phyloP scores from a whole-genome alignment of 257 asterid species.

The Plectranthus barbatus region DNA sequence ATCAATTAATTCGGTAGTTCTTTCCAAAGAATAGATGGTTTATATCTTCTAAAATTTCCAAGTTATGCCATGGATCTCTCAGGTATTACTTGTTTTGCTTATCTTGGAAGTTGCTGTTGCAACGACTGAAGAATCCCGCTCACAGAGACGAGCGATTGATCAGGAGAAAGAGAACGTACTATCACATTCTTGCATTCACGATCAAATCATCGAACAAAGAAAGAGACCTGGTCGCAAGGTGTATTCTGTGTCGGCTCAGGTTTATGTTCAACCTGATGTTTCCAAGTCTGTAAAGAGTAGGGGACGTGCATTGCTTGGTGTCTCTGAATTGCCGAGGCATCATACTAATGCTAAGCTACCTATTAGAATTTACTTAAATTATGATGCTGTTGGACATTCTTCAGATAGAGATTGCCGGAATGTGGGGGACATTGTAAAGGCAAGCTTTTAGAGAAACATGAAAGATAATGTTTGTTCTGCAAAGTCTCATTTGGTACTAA shows the following conservation, averaged over 20 bases:
- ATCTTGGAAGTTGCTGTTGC: slow-evolving; percentile 45
- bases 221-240: slow-evolving; percentile 75
- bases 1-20: background rate
- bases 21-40: background rate
- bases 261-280: slow-evolving; percentile 44
- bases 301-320: slow-evolving; percentile 63
- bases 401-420: slow-evolving; percentile 83
- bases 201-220: slow-evolving; percentile 79
- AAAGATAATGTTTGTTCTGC: background rate
- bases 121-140: slow-evolving; percentile 28
- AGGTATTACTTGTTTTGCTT: slow-evolving; percentile 60
- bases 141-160: slow-evolving; percentile 35
- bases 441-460: slow-evolving; percentile 25
- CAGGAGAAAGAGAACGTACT: slow-evolving; percentile 28
- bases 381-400: slow-evolving; percentile 98
- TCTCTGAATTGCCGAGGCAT: slow-evolving; percentile 27
- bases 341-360: slow-evolving; percentile 62
- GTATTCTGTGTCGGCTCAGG: slow-evolving; percentile 78
- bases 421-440: slow-evolving; percentile 87
- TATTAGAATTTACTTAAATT: slow-evolving; percentile 81
- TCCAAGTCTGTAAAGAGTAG: slow-evolving; percentile 32
- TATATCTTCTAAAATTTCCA: background rate
- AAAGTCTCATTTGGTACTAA: slow-evolving; percentile 5
- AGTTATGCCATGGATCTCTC: slow-evolving; percentile 16
- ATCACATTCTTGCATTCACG: slow-evolving; percentile 90